Percentiles rank a stretch among this genome's conserved stretches.
These are phyloP conservation scores for Ustilago esculenta DNA, from an alignment of 1,284 basidiomycete species.

Conservation along the genomic window DNA sequence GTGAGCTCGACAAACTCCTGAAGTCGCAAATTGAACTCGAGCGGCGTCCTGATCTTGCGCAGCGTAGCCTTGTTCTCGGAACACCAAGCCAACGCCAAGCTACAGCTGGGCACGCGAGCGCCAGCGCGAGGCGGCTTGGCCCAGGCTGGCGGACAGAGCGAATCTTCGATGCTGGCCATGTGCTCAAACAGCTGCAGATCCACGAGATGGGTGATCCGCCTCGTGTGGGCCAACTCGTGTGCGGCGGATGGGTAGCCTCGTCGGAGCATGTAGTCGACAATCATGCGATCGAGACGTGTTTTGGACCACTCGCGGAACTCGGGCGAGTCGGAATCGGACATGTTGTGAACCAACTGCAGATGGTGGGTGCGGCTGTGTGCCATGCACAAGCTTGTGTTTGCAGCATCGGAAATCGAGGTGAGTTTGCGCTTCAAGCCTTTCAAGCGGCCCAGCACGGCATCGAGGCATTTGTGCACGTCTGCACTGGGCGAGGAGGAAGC, in stretches of 20 bases:
- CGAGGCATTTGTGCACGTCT: constrained; percentile 71
- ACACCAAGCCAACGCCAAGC: constrained; percentile 92
- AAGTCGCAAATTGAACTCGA: constrained; percentile 93
- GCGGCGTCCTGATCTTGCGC: constrained; percentile 81
- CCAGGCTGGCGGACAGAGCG: constrained; percentile 70
- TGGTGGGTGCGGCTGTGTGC: constrained; percentile 48
- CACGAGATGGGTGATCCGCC: constrained; percentile 69
- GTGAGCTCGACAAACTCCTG: constrained; percentile 95
- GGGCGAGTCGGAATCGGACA: constrained; percentile 15
- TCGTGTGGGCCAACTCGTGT: constrained; percentile 21
- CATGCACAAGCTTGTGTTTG: constrained; percentile 30
- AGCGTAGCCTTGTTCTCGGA: constrained; percentile 92
- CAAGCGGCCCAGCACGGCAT: constrained; percentile 78
- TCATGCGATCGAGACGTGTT: constrained; percentile 83
- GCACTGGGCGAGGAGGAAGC: neutral
- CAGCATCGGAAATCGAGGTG: constrained; percentile 22
- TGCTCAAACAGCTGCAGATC: constrained; percentile 82
- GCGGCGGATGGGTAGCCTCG: constrained; percentile 69
- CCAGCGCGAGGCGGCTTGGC: neutral
- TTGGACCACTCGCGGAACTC: constrained; percentile 74
- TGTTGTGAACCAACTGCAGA: constrained; percentile 39
- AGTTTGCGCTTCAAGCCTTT: constrained; percentile 85
- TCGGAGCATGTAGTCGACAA: constrained; percentile 89
- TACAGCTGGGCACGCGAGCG: constrained; percentile 74
- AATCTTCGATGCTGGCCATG: constrained; percentile 83